phyloP scores from a whole-genome alignment of 1,284 basidiomycete genomes.

The Mycosarcoma maydis region DNA sequence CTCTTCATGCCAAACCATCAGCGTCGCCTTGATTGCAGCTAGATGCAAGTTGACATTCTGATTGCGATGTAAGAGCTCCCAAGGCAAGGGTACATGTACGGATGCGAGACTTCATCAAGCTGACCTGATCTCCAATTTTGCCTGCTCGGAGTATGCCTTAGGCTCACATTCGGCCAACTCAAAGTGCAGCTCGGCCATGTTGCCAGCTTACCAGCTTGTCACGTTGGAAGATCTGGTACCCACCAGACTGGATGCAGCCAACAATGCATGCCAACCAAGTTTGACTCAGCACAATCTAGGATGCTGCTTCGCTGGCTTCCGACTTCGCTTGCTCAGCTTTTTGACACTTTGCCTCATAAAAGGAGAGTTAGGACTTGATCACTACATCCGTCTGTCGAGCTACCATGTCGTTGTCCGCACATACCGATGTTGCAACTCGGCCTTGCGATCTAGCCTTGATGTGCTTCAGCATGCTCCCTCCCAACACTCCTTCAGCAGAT shows the following conservation, averaged over 20 bases:
- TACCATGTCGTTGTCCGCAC: too few species aligned
- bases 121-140: neutral
- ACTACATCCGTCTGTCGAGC: too few species aligned
- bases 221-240: neutral
- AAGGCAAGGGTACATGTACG: conserved; percentile 10
- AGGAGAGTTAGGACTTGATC: too few species aligned
- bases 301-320: too few species aligned
- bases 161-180: conserved; percentile 24
- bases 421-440: neutral
- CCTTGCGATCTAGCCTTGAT: neutral
- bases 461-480: conserved; percentile 8
- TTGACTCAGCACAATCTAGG: too few species aligned
- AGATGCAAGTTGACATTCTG: neutral
- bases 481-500: conserved; percentile 4
- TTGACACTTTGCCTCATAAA: too few species aligned
- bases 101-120: neutral
- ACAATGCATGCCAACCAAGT: neutral
- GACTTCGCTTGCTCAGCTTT: neutral
- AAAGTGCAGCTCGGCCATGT: neutral
- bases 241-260: neutral
- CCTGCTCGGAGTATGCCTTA: conserved; percentile 1
- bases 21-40: neutral
- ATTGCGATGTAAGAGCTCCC: conserved; percentile 3
- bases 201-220: neutral
- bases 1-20: neutral